phyloP scores from a whole-genome alignment of 345 rosid species.

The Hibiscus tridactylites region DNA sequence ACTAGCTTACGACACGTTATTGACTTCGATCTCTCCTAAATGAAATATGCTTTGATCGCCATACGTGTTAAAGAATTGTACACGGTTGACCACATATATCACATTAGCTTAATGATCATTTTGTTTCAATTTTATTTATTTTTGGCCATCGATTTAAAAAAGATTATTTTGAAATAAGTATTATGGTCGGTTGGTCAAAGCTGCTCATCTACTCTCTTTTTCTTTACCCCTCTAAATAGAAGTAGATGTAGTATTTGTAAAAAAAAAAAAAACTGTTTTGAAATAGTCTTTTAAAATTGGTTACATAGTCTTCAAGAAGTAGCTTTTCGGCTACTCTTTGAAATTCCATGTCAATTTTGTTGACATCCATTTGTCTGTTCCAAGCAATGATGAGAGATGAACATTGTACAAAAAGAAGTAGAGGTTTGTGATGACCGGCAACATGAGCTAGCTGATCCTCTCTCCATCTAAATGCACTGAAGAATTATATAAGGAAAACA shows the following conservation, averaged over 20 bases:
- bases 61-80: neutral
- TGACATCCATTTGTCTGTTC: neutral
- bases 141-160: no score
- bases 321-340: neutral
- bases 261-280: no score
- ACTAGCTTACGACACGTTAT: neutral
- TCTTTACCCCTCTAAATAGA: no score
- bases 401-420: slow-evolving; percentile 71
- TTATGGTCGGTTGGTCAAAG: no score
- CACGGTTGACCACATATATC: neutral
- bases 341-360: neutral
- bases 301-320: neutral
- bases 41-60: neutral
- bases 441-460: slow-evolving; percentile 50
- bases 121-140: no score
- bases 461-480: slow-evolving; percentile 59
- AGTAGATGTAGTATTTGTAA: no score
- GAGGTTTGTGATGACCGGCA: slow-evolving; percentile 76
- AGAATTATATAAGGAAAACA: slow-evolving; percentile 84
- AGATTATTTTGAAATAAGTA: no score
- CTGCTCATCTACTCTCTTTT: no score
- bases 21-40: neutral
- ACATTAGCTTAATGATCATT: neutral
- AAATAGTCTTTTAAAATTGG: no score
- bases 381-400: slow-evolving; percentile 91